phyloP scores from a whole-genome alignment of 306 rosid genomes.

The Cucumis melo region DNA sequence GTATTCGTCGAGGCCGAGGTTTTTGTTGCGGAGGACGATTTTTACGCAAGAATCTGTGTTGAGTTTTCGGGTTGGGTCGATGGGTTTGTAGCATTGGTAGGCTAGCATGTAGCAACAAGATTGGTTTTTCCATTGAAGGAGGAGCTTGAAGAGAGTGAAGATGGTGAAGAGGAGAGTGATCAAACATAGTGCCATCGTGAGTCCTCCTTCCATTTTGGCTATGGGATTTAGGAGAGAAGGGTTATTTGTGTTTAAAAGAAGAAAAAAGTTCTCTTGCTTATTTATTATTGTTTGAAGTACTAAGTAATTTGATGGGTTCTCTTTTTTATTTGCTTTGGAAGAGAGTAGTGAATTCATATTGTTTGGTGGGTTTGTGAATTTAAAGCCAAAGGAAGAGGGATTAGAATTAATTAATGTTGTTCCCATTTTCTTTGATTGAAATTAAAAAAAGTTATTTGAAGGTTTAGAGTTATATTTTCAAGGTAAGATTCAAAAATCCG shows the following conservation, averaged over 20 bases:
- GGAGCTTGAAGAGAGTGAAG: slow-evolving; percentile 10
- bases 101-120: slow-evolving; percentile 58
- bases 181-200: slow-evolving; percentile 9
- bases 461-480: too few relatives aligned
- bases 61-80: slow-evolving; percentile 29
- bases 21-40: slow-evolving; percentile 37
- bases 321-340: background rate
- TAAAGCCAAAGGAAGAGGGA: background rate
- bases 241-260: background rate
- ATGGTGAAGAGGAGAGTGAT: slow-evolving; percentile 16
- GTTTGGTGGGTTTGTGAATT: background rate
- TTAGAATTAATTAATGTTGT: too few relatives aligned
- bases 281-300: background rate
- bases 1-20: slow-evolving; percentile 44
- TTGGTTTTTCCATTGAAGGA: slow-evolving; percentile 30
- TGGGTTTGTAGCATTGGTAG: slow-evolving; percentile 54
- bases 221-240: background rate
- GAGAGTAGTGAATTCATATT: background rate
- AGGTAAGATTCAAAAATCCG: too few relatives aligned
- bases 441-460: too few relatives aligned
- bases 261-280: background rate
- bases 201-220: slow-evolving; percentile 34
- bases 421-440: too few relatives aligned
- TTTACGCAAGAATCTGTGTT: slow-evolving; percentile 28
- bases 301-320: background rate